These are phyloP conservation scores for Penicillium sp. DNA, from an alignment of 2,329 filamentous ascomycete genomes.

Conservation along the genomic window DNA sequence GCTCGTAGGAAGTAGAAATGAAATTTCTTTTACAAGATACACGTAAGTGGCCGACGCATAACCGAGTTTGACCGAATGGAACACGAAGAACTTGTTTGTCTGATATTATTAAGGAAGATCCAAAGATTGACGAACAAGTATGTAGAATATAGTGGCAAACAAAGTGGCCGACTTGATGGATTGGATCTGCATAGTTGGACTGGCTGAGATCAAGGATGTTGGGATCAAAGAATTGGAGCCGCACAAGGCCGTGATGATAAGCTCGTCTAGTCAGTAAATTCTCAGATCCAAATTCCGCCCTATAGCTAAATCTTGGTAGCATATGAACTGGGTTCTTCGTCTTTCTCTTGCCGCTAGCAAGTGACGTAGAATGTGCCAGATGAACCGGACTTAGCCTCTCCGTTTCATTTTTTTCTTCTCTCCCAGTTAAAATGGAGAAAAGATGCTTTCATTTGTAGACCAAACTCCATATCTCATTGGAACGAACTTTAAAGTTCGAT, in stretches of 20 bases:
- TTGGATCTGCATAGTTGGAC: neutral
- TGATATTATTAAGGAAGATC: neutral
- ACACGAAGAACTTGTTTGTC: neutral
- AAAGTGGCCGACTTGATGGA: neutral
- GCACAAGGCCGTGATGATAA: neutral
- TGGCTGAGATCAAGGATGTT: neutral
- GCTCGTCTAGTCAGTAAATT: neutral
- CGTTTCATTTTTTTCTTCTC: neutral
- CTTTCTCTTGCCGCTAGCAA: neutral
- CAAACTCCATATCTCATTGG: neutral
- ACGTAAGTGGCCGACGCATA: neutral
- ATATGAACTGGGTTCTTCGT: neutral
- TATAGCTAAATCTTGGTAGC: no score
- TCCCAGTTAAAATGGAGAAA: neutral
- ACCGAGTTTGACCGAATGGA: neutral
- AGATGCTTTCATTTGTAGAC: neutral
- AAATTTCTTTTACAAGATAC: no score
- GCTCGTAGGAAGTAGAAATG: no score
- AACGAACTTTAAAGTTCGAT: neutral
- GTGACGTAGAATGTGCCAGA: slow-evolving; percentile 4
- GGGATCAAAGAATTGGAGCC: no score
- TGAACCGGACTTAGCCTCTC: slow-evolving; percentile 2
- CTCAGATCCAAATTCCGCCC: neutral
- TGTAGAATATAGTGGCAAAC: neutral
- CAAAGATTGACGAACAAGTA: neutral